Base-by-base conservation (phyloP, 2,329 filamentous ascomycete species). In the Colletotrichum sp. region DNA sequence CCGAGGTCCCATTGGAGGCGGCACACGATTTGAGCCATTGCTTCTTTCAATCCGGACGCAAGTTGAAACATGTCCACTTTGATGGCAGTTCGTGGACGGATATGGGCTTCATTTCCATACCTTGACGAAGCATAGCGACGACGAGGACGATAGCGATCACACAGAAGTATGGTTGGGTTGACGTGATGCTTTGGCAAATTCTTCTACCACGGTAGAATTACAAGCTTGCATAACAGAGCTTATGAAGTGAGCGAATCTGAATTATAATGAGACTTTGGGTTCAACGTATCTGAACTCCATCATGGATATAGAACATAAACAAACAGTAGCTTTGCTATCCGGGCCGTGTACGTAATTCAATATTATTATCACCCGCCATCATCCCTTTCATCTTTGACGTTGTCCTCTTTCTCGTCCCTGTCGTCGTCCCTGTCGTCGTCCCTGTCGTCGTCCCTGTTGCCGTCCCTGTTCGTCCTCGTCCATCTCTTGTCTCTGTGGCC, bases 21-120 rank as follows among this genome's bases (percentile, higher is more conserved):
- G 66, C 65, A 24, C 72, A 71, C 15, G 69, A 78, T 16, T 36
- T 77, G 24, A 78, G 71, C 52, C 68, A 68, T 36, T 78, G 74
- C 60, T 79, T 72, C 64, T 79, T 74, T 59, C 74, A 77, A 60
- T 66, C 30, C 5, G 55, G 67, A 13, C 32, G 62, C 13, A 44
- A 52, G 28, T n/a, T 76, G 55, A 77, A 74, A 66, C 69, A 76
- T 24, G 71, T 78, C 2, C 60, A 55, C 21, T 71, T 72, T 39
- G 74, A 78, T 39, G 78, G 78, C 12, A 68, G 9, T 21, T 57
- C 30, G 26, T 77, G 71, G 77, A 62, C 32, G 2, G 69, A 67
- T 7, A 52, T 76, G 60, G 78, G 78, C 8, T 76, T 75, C 21
- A 28, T 78, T 5, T 26, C 71, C n/a, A 52, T 73, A 6, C 64